Base-by-base conservation (phyloP, 495 filamentous ascomycete species). In the Tuber microsphaerosporum region DNA sequence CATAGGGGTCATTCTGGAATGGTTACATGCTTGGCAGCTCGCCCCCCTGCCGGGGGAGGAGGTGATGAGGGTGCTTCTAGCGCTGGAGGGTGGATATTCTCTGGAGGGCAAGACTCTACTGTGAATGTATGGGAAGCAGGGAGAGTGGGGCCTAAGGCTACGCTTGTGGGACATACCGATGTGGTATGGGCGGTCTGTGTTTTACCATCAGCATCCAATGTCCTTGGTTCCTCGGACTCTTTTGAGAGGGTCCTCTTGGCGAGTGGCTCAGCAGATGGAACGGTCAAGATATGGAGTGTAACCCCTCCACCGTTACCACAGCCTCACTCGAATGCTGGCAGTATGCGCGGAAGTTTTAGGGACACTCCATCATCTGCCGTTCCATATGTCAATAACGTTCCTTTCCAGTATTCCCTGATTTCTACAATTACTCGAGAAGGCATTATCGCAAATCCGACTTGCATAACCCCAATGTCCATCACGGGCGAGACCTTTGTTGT, bases 71-170 rank as follows among this genome's bases (percentile, higher is more conserved):
- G 51, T 34, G 69, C 45, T 7, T 91, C 90, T 1, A 87, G 91
- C 74, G 93, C 93, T 31, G 94, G 97, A 78, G 96, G 96, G 9
- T 98, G 96, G 95, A 91, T 99, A 51, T 98, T 99, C 84, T 97
- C 94, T 26, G 95, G 96, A 65, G 95, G 95, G 5, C 93, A 97
- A 81, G 95, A 99, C 83, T 89, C 94, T 5, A 96, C 94, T 16
- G 89, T 99, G 31, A 89, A 93, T 41, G 93, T 98, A 2, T 99
- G 95, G 95, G 94, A 98, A 85, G 87, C 93, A 22, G 94, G 94
- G 17, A 86, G 94, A 51, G 93, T 99, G 56, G 96, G 97, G 83
- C 93, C 94, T 9, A 97, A 98, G 83, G 94, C 93, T 6, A 99
- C 94, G 1, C 85, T 99, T 37, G 92, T 97, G 76, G 94, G 93